phyloP scores from a whole-genome alignment of 257 asterid species.

The Solanum gandarillasii region DNA sequence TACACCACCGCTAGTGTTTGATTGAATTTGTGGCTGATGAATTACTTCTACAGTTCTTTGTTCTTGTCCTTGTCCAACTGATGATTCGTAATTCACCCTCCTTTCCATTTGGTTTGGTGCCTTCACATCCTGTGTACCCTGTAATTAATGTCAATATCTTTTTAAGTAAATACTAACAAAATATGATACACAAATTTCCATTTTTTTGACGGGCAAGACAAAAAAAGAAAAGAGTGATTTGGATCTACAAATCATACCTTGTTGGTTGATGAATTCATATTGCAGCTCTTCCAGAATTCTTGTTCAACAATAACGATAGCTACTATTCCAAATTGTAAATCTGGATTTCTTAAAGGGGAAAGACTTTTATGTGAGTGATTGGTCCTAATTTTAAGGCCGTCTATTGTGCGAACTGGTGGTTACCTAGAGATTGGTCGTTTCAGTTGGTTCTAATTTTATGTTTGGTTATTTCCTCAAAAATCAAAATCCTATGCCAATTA shows the following conservation, averaged over 20 bases:
- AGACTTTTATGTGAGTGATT: not conserved
- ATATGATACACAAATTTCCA: not conserved
- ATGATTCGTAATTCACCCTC: constrained; percentile 12
- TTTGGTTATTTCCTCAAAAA: not conserved
- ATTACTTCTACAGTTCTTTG: constrained; percentile 32
- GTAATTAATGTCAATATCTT: not conserved
- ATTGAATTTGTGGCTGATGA: constrained; percentile 26
- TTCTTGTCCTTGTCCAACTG: constrained; percentile 37
- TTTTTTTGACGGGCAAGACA: not conserved
- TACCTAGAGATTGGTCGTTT: not conserved
- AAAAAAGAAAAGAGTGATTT: not conserved
- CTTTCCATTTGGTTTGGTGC: constrained; percentile 18
- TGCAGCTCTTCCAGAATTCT: not conserved
- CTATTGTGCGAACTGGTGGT: not conserved
- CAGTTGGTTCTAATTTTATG: not conserved
- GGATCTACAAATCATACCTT: constrained; percentile 15
- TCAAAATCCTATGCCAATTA: not conserved
- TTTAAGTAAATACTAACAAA: not conserved
- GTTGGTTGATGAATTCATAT: constrained; percentile 25
- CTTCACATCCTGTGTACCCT: constrained; percentile 7
- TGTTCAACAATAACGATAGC: not conserved
- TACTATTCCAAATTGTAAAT: not conserved
- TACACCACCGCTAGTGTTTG: constrained; percentile 40
- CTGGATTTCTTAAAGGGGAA: not conserved
- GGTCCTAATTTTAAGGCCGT: not conserved